Base-by-base conservation (phyloP, 805 yeast genomes). In the Wickerhamiella brachini region DNA sequence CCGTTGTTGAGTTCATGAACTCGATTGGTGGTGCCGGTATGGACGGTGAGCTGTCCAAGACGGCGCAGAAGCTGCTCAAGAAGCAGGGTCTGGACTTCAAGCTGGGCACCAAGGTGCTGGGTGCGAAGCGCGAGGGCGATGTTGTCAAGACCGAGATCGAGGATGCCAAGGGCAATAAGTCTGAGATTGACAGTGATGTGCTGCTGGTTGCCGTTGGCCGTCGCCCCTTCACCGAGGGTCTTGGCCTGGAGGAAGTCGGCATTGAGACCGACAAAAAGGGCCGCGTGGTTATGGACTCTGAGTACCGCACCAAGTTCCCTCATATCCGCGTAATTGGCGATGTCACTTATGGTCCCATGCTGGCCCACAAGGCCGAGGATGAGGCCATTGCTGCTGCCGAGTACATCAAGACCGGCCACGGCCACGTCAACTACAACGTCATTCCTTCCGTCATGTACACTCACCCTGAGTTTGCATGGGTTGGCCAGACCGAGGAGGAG, bases 381-480 rank as follows among this genome's bases (percentile, higher is more conserved):
- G 99, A 93, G 77, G 99, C 96, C 72, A 83, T 93, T 61, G 99
- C 99, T 53, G 97, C 95, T 59, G 97, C 78, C 58, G 99, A 93
- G 74, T 85, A 80, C 75, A 79, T 93, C 69, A 87, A 87, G 76
- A 71, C 71, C 60, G 98, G 97, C 59, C 85, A 84, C 67, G 99
- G 99, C 54, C 98, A 93, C 69, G 97, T 93, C 60, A 93, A 93
- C 81, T 93, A 93, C 73, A 95, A 82, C 62, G 94, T 85, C 74
- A 93, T 93, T 62, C 99, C 99, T 59, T 80, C 96, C 37, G 98
- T 93, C 59, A 93, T 93, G 98, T 93, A 93, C 78, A 83, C 97
- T 48, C 96, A 88, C 73, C 99, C 99, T 57, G 99, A 93, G 76
- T 96, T 93, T 61, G 97, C 97, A 49, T 93, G 98, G 98, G 95